Conservation (phyloP, 331 rosid species). For the Quercus phellos region DNA sequence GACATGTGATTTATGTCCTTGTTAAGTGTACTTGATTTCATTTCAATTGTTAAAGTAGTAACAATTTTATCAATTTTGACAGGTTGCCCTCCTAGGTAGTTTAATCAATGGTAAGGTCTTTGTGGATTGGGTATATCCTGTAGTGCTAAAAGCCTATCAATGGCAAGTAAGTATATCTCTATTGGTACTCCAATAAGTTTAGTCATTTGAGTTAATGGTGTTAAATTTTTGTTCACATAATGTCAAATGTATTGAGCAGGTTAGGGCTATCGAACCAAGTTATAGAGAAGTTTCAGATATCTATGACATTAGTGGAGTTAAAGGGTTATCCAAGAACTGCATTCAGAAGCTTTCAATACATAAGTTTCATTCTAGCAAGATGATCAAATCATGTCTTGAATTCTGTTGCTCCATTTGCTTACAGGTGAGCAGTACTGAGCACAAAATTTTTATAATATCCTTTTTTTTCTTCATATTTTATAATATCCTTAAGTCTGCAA, state of each 20-base stretch:
- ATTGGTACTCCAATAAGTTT: neutral
- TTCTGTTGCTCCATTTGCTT: constrained; percentile 39
- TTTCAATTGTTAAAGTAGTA: neutral
- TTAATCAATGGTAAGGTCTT: constrained; percentile 33
- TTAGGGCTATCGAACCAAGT: constrained; percentile 21
- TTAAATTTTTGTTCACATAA: neutral
- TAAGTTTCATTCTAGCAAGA: constrained; percentile 4
- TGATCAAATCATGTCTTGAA: constrained; percentile 7
- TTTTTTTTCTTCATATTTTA: too few species aligned
- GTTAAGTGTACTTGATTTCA: neutral
- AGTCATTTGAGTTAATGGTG: neutral
- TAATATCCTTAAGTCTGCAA: too few species aligned
- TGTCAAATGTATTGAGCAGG: constrained; percentile 13
- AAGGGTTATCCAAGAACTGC: constrained; percentile 24
- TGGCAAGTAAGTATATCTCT: constrained; percentile 31
- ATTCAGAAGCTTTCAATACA: constrained; percentile 28
- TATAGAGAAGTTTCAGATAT: constrained; percentile 28
- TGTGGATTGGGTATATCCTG: constrained; percentile 26
- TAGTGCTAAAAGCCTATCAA: constrained; percentile 32
- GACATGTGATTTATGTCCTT: neutral
- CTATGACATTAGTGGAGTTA: constrained; percentile 16
- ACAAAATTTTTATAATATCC: neutral
- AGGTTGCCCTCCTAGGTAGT: constrained; percentile 23
- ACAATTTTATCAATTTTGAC: neutral
- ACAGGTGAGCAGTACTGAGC: constrained; percentile 21